Base-by-base conservation (phyloP, 441 rosid species). In the Brassica hybrid region DNA sequence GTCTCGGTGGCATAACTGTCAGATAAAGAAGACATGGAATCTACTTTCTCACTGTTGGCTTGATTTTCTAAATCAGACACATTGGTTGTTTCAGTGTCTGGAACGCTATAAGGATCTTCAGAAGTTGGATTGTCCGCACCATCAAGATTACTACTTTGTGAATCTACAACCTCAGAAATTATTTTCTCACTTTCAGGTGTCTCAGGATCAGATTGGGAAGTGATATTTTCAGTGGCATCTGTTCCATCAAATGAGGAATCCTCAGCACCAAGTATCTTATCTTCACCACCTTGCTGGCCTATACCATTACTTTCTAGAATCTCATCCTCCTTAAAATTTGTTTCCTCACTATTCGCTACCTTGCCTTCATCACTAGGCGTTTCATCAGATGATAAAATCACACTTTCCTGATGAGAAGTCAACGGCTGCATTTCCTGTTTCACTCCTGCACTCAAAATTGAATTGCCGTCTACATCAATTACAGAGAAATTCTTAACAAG, bases 401-500 rank as follows among this genome's bases (percentile, higher is more conserved):
- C 68, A 57, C 67, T 82, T 81, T 93, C 97, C 73, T 89, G 94
- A 65, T 84, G 87, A 38, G 86, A 34, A 30, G 89, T 87, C 82
- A 89, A 84, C 32, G 97, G 87, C 48, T 84, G 90, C 95, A 91
- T 79, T 67, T 90, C 90, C 62, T 72, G 93, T 76, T 81, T 84
- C 54, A 83, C 71, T 72, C 86, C 98, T 93, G 85, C 34, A 19
- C 67, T 57, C 79, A 69, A 69, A 80, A 78, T 14, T 69, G 6
- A 43, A 58, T 63, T 5, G 0, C 27, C 36, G 52, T 17, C 45
- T 0, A 58, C 50, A 74, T 65, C 12, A 62, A 77, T 58, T 27
- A 32, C 6, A 45, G 86, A 41, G 1, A 41, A 10, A 23, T 34
- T 34, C 14, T 7, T 13, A 64, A 60, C 13, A 34, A 30, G 89